Evolutionary conservation across 1,284 basidiomycete genomes (phyloP), one percentile per base, ranked within the genome.

Genomic region (Irpex sp.): DNA sequence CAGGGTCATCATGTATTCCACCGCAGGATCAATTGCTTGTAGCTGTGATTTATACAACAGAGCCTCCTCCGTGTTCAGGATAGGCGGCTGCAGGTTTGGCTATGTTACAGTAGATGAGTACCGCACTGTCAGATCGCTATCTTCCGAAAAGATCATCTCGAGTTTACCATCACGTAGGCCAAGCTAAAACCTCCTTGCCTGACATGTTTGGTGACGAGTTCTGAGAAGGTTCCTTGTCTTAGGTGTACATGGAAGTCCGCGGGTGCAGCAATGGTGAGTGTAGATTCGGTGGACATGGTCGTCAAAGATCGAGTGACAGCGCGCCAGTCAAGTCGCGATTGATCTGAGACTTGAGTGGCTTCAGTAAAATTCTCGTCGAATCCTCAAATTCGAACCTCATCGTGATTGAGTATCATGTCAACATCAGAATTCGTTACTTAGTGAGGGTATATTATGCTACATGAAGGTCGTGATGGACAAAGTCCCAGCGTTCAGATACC

Each of bases 231-330:
- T 43, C 92, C 94, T 74, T 98, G 95, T 53, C 97, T 88, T 39
- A 99, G 87, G 75, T 99, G 97, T 66, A 98, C 96, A 79, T 99
- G 96, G 74, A 96, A 97, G 79, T 97, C 95, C 54, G 94, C 93
- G 17, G 95, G 95, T 0, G 92, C 86, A 5, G 82, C 75, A 54
- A 95, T 74, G 55, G 78, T 72, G 61, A 87, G 79, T 58, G 79
- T 78, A 56, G 57, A 43, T n/a, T 35, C 47, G 33, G 53, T 39
- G 17, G 59, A 46, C 50, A 51, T 51, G 33, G 59, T 55, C 13
- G 51, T 19, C 35, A 7, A 51, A 59, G 21, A 33, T 43, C 13
- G 37, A 58, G 57, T 19, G 50, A 26, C 17, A 51, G 17, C 50
- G 50, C 50, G 50, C 31, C 31, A 33, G 31, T 33, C 31, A 33